Conservation (phyloP, 2,329 filamentous ascomycete genomes). For the Aspergillus luchuensis region DNA sequence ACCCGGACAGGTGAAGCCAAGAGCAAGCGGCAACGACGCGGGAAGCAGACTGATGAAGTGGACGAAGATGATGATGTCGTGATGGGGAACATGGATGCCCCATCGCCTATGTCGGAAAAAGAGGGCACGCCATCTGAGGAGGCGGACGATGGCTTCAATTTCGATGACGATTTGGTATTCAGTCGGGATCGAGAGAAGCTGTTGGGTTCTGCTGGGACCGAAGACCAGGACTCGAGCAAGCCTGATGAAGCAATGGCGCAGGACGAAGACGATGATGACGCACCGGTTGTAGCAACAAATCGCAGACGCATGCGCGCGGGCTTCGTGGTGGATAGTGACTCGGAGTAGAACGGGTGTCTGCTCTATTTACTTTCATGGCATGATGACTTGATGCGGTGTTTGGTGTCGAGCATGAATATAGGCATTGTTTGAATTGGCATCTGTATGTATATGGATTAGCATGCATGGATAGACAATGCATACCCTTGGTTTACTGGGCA, state of each 20-base stretch:
- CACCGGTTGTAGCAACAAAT: slow-evolving; percentile 28
- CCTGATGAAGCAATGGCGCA: slow-evolving; percentile 11
- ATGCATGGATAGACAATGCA: background rate
- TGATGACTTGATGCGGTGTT: slow-evolving; percentile 36
- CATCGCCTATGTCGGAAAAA: slow-evolving; percentile 21
- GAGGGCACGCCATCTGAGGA: slow-evolving; percentile 28
- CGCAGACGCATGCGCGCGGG: slow-evolving; percentile 42
- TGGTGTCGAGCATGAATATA: slow-evolving; percentile 2
- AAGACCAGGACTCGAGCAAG: background rate
- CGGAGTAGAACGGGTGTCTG: slow-evolving; percentile 35
- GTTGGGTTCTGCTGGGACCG: slow-evolving; percentile 6
- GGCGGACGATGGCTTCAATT: slow-evolving; percentile 35
- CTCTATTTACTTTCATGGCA: background rate
- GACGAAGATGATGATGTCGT: slow-evolving; percentile 37
- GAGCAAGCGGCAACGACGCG: slow-evolving; percentile 35
- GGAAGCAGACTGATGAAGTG: slow-evolving; percentile 15
- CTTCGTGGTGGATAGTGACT: slow-evolving; percentile 48
- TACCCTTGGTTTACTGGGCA: background rate
- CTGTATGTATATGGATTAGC: background rate
- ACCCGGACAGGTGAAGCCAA: slow-evolving; percentile 23
- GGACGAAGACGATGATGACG: slow-evolving; percentile 37
- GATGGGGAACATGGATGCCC: slow-evolving; percentile 29
- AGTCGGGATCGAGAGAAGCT: slow-evolving; percentile 29
- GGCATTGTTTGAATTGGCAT: slow-evolving; percentile 10
- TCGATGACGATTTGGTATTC: slow-evolving; percentile 39